Evolutionary conservation across 352 stramenopile species (phyloP), one percentile per base, ranked within the genome.

Genomic region (Phytophthora gonapodyides): DNA sequence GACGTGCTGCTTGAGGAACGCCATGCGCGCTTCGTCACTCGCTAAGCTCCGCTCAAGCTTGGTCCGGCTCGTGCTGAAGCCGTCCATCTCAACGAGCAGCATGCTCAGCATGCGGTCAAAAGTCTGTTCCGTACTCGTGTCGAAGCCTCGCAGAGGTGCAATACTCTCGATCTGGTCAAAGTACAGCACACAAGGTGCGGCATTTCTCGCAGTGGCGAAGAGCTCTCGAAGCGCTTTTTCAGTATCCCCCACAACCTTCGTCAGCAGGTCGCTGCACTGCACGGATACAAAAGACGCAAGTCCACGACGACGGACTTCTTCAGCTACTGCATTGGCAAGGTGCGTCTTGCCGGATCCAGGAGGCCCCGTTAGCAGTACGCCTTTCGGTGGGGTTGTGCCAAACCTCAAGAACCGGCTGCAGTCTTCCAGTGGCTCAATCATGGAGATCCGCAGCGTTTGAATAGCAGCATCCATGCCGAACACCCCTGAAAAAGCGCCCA

Each of bases 281-380:
- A 98, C 86, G 1, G 88, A 85, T 7, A 98, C 77, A 48, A 97
- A 96, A 5, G 87, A 94, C 13, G 85, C 87, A 15, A 93, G 64
- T 9, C 82, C 76, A 43, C 74, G 71, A 5, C 80, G 71, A 31
- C 70, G 76, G 27, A 93, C 69, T 71, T 92, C 75, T 27, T 76
- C 57, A 2, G 81, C 83, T 15, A 96, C 60, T 2, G 77, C 81
- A 38, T 82, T 71, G 5, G 87, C 80, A 44, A 99, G 83, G 38
- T 99, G 75, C 5, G 96, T 99, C 73, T 99, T 99, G n/a, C 96
- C 96, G 48, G 97, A 99, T 40, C 97, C 98, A 11, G 98, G 97
- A 12, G 97, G 96, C 15, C 98, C 98, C 16, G 99, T 99, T 37
- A 99, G 95, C 9, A 99, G 76, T n/a, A 99, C 96, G 40, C 98